Conservation (phyloP, 805 yeast genomes). For the Alloascoidea africana region DNA sequence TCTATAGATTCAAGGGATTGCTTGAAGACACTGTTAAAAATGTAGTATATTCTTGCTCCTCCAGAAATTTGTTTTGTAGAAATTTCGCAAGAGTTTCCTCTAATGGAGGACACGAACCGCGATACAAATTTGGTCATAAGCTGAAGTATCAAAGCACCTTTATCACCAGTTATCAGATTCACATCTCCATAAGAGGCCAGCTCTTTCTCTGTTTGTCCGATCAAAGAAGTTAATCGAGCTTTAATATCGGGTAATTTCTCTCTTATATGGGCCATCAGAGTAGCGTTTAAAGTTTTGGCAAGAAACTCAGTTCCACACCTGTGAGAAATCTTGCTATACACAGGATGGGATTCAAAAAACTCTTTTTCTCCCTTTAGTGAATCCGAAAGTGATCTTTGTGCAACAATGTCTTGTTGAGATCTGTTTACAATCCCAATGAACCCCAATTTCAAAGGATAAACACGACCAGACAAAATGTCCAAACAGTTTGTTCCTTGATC, state of each 20-base stretch:
- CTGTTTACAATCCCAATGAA: slow-evolving; percentile 76
- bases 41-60: slow-evolving; percentile 74
- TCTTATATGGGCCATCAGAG: slow-evolving; percentile 65
- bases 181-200: slow-evolving; percentile 49
- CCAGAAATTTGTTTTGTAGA: slow-evolving; percentile 77
- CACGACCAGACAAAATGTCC: slow-evolving; percentile 71
- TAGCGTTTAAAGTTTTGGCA: slow-evolving; percentile 56
- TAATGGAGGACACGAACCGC: slow-evolving; percentile 61
- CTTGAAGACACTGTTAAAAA: slow-evolving; percentile 67
- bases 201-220: slow-evolving; percentile 74
- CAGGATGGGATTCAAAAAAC: slow-evolving; percentile 58
- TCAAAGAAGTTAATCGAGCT: slow-evolving; percentile 62
- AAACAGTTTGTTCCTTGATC: slow-evolving; percentile 81
- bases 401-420: slow-evolving; percentile 68
- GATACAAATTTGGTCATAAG: slow-evolving; percentile 73
- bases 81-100: slow-evolving; percentile 61
- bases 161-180: slow-evolving; percentile 24
- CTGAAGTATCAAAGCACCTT: slow-evolving; percentile 43
- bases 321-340: slow-evolving; percentile 54
- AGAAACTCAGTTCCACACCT: slow-evolving; percentile 69
- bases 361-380: slow-evolving; percentile 56
- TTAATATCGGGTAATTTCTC: slow-evolving; percentile 77
- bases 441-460: slow-evolving; percentile 68
- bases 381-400: slow-evolving; percentile 50
- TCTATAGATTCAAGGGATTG: slow-evolving; percentile 50